Percentiles rank a stretch among this genome's conserved stretches.
Evolutionary conservation across 176 grass and related monocot species (phyloP).

Genomic region (Echinochloa phyllopogon): DNA sequence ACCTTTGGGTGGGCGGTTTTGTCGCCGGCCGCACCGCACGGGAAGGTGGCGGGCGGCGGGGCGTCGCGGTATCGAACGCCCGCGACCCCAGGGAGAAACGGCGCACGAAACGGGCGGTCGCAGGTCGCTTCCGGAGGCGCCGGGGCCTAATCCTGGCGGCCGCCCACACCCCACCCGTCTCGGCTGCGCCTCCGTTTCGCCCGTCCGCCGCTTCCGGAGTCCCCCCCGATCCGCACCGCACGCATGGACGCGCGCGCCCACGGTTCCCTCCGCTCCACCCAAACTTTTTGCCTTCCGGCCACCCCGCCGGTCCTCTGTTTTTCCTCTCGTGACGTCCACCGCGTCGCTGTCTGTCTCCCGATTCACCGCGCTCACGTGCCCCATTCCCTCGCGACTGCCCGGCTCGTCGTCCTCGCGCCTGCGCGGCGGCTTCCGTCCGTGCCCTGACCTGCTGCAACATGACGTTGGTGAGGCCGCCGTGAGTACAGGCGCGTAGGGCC

Average conservation of each 20-base stretch:
- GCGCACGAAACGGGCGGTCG: conserved; percentile 36
- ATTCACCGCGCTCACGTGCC: background rate
- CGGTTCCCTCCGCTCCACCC: conserved; percentile 26
- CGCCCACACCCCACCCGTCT: background rate
- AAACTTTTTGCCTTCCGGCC: background rate
- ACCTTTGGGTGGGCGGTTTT: background rate
- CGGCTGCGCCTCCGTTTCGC: background rate
- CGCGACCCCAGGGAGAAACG: background rate
- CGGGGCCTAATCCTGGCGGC: conserved; percentile 23
- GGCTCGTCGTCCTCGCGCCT: background rate
- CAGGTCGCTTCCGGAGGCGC: conserved; percentile 25
- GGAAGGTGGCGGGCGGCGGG: background rate
- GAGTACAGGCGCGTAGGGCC: no score
- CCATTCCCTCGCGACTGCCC: background rate
- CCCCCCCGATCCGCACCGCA: background rate
- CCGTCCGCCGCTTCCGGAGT: background rate
- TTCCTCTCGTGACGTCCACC: background rate
- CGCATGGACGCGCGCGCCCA: conserved; percentile 12
- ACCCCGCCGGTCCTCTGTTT: background rate
- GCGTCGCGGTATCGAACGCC: background rate
- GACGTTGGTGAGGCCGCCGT: background rate
- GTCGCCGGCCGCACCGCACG: background rate
- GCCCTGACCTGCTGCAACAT: background rate
- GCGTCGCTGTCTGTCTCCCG: background rate
- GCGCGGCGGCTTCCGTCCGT: background rate